Conservation (phyloP, 2,329 filamentous ascomycete species). For the Catunica adiposa region DNA sequence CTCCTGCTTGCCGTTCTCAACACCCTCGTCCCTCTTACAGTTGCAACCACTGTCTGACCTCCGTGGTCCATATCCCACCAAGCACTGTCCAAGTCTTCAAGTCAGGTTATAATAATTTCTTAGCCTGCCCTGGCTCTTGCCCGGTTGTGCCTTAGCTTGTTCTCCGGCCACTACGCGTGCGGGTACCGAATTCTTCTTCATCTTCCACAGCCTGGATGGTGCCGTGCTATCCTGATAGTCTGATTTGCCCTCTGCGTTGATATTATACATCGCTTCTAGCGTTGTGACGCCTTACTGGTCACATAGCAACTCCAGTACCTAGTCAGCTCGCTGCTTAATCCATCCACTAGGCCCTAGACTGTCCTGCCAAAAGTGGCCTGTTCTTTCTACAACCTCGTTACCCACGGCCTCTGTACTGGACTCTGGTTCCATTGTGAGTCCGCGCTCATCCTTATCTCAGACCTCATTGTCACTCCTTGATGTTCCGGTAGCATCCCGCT, state of each 20-base stretch:
- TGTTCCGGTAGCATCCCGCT: conserved; percentile 11
- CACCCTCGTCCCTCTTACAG: background rate
- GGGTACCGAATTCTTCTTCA: background rate
- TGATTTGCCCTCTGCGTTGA: too few relatives aligned
- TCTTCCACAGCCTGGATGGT: background rate
- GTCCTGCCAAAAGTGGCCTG: background rate
- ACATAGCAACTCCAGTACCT: background rate
- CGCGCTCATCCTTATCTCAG: conserved; percentile 11
- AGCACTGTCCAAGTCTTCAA: background rate
- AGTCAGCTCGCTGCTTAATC: background rate
- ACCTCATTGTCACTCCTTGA: conserved; percentile 10
- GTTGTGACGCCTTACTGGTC: too few relatives aligned
- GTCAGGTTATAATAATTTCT: background rate
- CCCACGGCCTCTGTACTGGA: conserved; percentile 5
- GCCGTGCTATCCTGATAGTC: background rate
- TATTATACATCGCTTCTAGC: too few relatives aligned
- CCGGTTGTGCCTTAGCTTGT: background rate
- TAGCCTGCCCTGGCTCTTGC: background rate
- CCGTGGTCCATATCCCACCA: background rate
- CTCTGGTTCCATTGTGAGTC: conserved; percentile 9
- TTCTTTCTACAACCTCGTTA: conserved; percentile 1
- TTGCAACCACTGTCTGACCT: background rate
- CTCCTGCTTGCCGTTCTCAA: background rate
- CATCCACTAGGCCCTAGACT: background rate
- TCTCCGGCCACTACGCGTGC: background rate